Conservation (phyloP, 176 grass and related monocot species). For the Coix lacrymajobi region DNA sequence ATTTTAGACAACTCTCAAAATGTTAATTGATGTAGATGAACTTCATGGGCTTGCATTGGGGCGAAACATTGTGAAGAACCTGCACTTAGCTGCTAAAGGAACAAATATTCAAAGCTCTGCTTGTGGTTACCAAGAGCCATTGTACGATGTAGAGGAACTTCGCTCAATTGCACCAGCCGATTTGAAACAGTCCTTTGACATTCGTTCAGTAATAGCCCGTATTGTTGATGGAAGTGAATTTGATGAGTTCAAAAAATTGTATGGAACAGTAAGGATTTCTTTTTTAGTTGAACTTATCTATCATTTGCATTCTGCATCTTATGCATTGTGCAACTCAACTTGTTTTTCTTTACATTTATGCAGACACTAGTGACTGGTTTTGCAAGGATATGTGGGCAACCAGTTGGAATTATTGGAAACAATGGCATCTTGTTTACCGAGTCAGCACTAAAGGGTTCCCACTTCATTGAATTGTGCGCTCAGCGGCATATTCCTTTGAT, state of each 20-base stretch:
- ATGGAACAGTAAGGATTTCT: constrained; percentile 78
- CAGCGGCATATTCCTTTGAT: constrained; percentile 98
- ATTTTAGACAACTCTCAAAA: constrained; percentile 11
- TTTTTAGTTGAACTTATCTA: background rate
- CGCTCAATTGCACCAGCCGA: constrained; percentile 73
- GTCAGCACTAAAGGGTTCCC: constrained; percentile 87
- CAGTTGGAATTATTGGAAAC: constrained; percentile 95
- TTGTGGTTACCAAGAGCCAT: constrained; percentile 71
- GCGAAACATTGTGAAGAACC: constrained; percentile 81
- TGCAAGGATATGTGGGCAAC: constrained; percentile 83
- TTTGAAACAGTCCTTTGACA: constrained; percentile 80
- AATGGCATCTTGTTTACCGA: constrained; percentile 97
- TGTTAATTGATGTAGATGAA: constrained; percentile 71
- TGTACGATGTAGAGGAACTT: constrained; percentile 87
- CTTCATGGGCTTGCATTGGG: constrained; percentile 76
- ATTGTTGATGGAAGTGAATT: constrained; percentile 90
- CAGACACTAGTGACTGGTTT: constrained; percentile 98
- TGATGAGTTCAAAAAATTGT: constrained; percentile 98
- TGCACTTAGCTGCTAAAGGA: constrained; percentile 77
- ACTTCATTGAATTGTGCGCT: constrained; percentile 95
- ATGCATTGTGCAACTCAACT: background rate
- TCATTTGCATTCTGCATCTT: constrained; percentile 17
- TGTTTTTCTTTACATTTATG: constrained; percentile 21
- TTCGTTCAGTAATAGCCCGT: constrained; percentile 80
- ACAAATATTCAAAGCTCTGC: constrained; percentile 37